A percentile compares a stretch with the other conserved stretches of the same genome.
phyloP scores from a whole-genome alignment of 192 early-diverging fungal genomes.

The Jimgerdemannia flammicorona region DNA sequence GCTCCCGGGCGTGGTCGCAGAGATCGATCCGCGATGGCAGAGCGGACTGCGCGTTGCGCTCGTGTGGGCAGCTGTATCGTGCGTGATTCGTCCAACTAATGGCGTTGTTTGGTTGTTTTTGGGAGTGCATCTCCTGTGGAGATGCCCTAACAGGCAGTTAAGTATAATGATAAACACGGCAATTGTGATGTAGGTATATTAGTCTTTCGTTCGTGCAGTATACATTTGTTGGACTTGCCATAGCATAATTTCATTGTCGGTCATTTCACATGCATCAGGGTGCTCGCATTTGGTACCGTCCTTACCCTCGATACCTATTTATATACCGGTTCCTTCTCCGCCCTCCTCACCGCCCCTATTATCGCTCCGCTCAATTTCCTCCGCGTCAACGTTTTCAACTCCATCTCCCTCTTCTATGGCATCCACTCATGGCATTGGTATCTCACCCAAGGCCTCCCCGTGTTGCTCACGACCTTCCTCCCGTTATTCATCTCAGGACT shows the following conservation, averaged over 20 bases:
- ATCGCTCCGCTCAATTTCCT: conserved; percentile 79
- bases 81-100: conserved; percentile 88
- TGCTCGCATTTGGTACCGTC: conserved; percentile 43
- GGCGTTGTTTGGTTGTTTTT: conserved; percentile 81
- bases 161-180: conserved; percentile 26
- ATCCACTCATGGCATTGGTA: conserved; percentile 93
- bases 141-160: conserved; percentile 2
- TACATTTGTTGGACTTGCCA: background rate
- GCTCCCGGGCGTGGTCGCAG: conserved; percentile 27
- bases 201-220: background rate
- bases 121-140: conserved; percentile 54
- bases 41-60: conserved; percentile 44
- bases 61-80: conserved; percentile 69
- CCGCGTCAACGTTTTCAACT: conserved; percentile 74
- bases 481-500: conserved; percentile 60
- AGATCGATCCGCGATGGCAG: conserved; percentile 2
- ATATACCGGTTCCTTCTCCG: conserved; percentile 65
- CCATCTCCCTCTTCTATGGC: conserved; percentile 88
- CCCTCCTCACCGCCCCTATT: conserved; percentile 59
- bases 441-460: conserved; percentile 73
- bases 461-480: conserved; percentile 72
- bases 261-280: conserved; percentile 13
- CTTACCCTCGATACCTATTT: conserved; percentile 61
- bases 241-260: background rate
- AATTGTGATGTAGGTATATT: conserved; percentile 39